Evolutionary conservation across 2,329 filamentous ascomycete genomes (phyloP), one percentile per base, ranked within the genome.

Genomic region (Teratosphaeria epicoccoides): DNA sequence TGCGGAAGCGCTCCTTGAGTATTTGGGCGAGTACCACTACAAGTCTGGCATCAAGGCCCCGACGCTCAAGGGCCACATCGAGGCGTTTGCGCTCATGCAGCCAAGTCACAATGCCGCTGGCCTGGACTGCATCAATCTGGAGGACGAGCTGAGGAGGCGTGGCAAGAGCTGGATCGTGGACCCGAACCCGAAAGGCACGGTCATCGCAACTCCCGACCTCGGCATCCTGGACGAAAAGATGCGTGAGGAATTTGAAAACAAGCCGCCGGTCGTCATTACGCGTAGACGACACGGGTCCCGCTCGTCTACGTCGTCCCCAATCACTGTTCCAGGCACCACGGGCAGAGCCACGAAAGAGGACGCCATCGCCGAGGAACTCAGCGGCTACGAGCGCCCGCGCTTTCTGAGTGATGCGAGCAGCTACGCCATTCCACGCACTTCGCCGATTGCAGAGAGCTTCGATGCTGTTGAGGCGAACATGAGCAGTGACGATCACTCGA

Each of bases 1-100:
- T 3, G 82, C 81, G 0, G 75, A 82, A 9, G 37, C 50, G 48
- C 49, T 59, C 6, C 44, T 65, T 24, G 50, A 56, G 9, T 52
- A 40, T 28, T 51, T 64, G 20, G 58, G 62, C 45, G 43, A 46
- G 2, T 46, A 56, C 14, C 26, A 62, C 24, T 45, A 52, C n/a
- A n/a, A n/a, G n/a, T n/a, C n/a, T n/a, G 49, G 53, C 33, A 25
- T 49, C 37, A 14, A 20, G 10, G n/a, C 45, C 14, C 49, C n/a
- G 23, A 5, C 12, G 24, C 46, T 64, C 22, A 55, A 58, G 22
- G 24, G 51, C 2, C 44, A 53, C 20, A 22, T 63, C 10, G 51
- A 58, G 28, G 57, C 58, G 11, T 45, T 63, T 7, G 59, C 55
- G 14, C 25, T 65, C 25, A 53, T 59, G 25, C 51, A 60, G 43